A percentile compares a stretch with the other conserved stretches of the same genome.
phyloP scores from a whole-genome alignment of 2,329 filamentous ascomycete species.

The Colletotrichum viniferum region DNA sequence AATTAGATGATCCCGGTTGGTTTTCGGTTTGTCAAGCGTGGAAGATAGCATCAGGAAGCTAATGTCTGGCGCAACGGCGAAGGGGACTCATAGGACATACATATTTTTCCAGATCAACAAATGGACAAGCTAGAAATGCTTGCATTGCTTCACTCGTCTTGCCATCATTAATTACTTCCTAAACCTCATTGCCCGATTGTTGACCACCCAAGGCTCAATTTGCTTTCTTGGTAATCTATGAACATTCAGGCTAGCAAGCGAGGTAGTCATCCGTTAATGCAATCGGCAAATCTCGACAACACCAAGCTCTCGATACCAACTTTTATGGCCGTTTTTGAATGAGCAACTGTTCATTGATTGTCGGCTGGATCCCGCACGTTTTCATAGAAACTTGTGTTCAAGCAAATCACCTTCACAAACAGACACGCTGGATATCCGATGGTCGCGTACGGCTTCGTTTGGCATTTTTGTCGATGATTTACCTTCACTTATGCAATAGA shows the following conservation, averaged over 20 bases:
- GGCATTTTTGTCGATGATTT: neutral
- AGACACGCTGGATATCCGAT: neutral
- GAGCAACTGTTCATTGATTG: neutral
- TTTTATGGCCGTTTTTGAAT: neutral
- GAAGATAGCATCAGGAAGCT: neutral
- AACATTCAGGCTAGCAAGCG: neutral
- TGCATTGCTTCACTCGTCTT: neutral
- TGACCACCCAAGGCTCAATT: neutral
- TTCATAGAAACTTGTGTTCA: neutral
- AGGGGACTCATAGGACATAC: neutral
- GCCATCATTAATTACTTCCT: too few species aligned
- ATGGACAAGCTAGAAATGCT: neutral
- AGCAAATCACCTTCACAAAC: neutral
- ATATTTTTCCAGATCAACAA: neutral
- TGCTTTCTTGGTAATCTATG: neutral
- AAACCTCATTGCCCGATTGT: neutral
- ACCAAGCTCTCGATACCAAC: neutral
- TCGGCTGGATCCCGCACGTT: neutral
- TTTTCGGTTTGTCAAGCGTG: neutral
- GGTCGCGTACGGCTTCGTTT: neutral
- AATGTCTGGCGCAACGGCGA: neutral
- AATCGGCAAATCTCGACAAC: neutral
- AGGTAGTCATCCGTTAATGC: fast-evolving
- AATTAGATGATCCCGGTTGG: neutral
- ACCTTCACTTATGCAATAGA: neutral